Base-by-base conservation (phyloP, 306 rosid genomes). In the Cucurbita ficifolia region DNA sequence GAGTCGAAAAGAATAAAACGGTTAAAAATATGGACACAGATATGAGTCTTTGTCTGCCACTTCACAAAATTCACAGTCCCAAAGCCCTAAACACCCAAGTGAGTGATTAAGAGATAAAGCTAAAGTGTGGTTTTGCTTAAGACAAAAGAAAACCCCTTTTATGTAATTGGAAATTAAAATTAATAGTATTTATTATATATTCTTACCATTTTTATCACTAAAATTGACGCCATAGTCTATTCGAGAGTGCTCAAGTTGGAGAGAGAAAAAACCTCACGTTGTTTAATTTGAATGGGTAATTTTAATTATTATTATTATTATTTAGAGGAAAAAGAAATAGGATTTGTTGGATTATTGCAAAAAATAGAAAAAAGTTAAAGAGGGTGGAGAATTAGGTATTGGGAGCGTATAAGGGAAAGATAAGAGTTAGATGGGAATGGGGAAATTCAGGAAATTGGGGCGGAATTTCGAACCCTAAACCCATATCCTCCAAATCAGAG, bases 21-120 rank as follows among this genome's bases (percentile, higher is more conserved):
- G 55, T 19, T 65, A 65, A 65, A 65, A 45, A 48, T 45, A 21
- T 43, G 24, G 55, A 68, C 73, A 68, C 56, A 43, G 21, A 64
- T 42, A 46, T 68, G 16, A 62, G 70, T 39, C 50, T n/a, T 62
- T 62, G 70, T 62, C 70, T 62, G 70, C 70, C 70, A 62, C 70
- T 35, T n/a, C n/a, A n/a, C n/a, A n/a, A n/a, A n/a, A n/a, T n/a
- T 17, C 14, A 35, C 68, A 59, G 9, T 61, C 14, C 69, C 29
- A 65, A 43, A 43, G 39, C 70, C 70, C 70, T n/a, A n/a, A 63
- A 39, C 8, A 65, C 29, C n/a, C 4, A 64, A 64, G 38, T 22
- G 38, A 65, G 72, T 65, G 72, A 65, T 63, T 39, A 63, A 63
- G 4, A 63, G 21, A 58, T 61, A 65, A 65, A 65, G 36, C 5